phyloP scores from a whole-genome alignment of 2,329 filamentous ascomycete species.

The Paraphaeosphaeria sporulosa region DNA sequence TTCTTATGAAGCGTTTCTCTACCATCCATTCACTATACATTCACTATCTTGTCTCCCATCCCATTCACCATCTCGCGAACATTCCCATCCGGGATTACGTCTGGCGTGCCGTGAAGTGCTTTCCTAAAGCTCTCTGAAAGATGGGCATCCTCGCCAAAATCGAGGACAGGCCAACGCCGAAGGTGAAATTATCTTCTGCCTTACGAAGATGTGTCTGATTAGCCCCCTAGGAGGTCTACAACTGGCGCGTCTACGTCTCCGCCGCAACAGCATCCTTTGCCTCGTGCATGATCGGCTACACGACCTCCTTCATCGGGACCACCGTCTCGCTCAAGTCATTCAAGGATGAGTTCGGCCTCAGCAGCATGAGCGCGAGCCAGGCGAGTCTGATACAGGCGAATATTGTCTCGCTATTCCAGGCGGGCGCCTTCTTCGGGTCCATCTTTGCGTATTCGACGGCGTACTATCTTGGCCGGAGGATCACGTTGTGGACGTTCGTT shows the following conservation, averaged over 20 bases:
- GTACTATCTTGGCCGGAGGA: slow-evolving; percentile 1
- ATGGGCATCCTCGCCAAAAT: slow-evolving; percentile 3
- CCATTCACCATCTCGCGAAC: background rate
- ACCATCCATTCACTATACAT: too few species aligned
- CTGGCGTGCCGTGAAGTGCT: background rate
- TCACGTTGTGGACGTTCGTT: background rate
- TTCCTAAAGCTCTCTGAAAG: background rate
- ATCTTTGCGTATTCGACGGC: slow-evolving; percentile 4
- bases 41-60: background rate
- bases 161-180: background rate
- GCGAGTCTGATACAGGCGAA: background rate
- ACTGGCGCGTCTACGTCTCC: slow-evolving; percentile 5
- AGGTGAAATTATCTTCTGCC: too few species aligned
- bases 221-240: too few species aligned
- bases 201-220: too few species aligned
- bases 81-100: background rate
- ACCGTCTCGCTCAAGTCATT: background rate
- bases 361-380: background rate
- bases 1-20: slow-evolving; percentile 3
- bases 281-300: slow-evolving; percentile 5
- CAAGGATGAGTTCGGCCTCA: slow-evolving; percentile 6
- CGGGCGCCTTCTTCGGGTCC: slow-evolving; percentile 3
- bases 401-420: background rate
- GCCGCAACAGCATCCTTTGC: slow-evolving; percentile 3
- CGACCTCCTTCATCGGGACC: slow-evolving; percentile 6